Evolutionary conservation across 352 stramenopile species (phyloP).

Genomic region (Phytophthora parvispora): DNA sequence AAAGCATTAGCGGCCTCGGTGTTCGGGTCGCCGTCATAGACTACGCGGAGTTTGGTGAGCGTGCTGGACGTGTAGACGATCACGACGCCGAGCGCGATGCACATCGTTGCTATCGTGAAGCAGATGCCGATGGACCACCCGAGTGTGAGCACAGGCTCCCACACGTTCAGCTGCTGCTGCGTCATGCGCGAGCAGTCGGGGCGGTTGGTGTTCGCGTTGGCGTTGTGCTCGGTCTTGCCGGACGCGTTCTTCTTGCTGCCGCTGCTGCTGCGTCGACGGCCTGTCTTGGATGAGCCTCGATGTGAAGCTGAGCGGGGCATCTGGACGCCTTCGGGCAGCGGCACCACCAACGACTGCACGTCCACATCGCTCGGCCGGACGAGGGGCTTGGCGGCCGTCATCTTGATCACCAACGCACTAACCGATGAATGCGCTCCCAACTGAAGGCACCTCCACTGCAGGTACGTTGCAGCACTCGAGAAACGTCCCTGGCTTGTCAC

Average conservation of each 20-base stretch:
- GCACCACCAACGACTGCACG: conserved; percentile 36
- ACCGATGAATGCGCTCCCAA: neutral
- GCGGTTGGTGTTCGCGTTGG: conserved; percentile 47
- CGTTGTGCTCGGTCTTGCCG: conserved; percentile 7
- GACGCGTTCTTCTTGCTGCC: conserved; percentile 9
- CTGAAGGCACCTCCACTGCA: conserved; percentile 22
- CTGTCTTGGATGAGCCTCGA: conserved; percentile 6
- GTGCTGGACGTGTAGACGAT: conserved; percentile 60
- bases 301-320: conserved; percentile 18
- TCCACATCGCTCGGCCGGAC: conserved; percentile 42
- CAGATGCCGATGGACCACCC: conserved; percentile 68
- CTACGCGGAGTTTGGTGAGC: conserved; percentile 66
- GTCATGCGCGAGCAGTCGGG: conserved; percentile 63
- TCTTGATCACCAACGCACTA: conserved; percentile 18
- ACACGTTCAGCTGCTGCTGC: conserved; percentile 78
- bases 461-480: neutral
- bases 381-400: conserved; percentile 30
- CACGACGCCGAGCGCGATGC: conserved; percentile 54
- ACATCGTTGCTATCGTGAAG: conserved; percentile 50
- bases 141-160: conserved; percentile 81
- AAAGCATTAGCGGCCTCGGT: conserved; percentile 7
- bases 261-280: conserved; percentile 29
- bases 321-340: conserved; percentile 25
- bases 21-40: conserved; percentile 60
- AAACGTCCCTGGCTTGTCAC: conserved; percentile 2